These are phyloP conservation scores for Pistacia vera DNA, from an alignment of 345 rosid genomes.

Conservation along the genomic window DNA sequence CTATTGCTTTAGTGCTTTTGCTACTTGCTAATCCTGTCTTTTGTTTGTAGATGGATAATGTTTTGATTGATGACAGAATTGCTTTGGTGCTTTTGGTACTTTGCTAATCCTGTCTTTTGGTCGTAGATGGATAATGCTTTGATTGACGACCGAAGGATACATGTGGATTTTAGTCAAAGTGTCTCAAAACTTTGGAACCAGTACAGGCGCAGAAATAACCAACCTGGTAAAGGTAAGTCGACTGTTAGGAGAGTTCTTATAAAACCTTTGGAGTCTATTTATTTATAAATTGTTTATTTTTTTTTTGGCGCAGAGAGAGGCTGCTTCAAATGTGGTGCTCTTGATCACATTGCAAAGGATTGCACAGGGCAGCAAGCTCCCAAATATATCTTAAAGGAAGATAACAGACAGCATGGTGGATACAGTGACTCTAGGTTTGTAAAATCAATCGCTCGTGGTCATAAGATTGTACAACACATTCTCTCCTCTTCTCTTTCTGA, in stretches of 20 bases:
- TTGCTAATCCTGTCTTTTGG: conserved; percentile 13
- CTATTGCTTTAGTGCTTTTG: neutral
- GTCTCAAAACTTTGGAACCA: conserved; percentile 89
- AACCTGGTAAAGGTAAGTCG: conserved; percentile 51
- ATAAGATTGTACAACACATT: neutral
- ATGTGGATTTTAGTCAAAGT: conserved; percentile 98
- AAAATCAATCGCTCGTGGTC: neutral
- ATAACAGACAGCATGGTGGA: conserved; percentile 71
- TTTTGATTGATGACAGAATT: conserved; percentile 89
- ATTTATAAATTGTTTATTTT: neutral
- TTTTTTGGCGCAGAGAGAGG: conserved; percentile 52
- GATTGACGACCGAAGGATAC: conserved; percentile 96
- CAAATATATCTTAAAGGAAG: conserved; percentile 70
- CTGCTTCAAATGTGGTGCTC: conserved; percentile 87
- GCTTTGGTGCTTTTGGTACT: no score
- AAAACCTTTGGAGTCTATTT: neutral
- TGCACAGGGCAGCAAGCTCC: conserved; percentile 58
- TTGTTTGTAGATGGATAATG: conserved; percentile 86
- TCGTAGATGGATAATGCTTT: conserved; percentile 95
- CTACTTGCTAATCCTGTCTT: conserved; percentile 1
- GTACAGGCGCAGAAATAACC: conserved; percentile 62
- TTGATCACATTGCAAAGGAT: conserved; percentile 83
- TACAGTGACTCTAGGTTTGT: conserved; percentile 54
- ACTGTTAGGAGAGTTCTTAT: neutral
- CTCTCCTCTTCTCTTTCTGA: neutral